Base-by-base conservation (phyloP, 345 rosid species). In the Bruguiera sexangula region DNA sequence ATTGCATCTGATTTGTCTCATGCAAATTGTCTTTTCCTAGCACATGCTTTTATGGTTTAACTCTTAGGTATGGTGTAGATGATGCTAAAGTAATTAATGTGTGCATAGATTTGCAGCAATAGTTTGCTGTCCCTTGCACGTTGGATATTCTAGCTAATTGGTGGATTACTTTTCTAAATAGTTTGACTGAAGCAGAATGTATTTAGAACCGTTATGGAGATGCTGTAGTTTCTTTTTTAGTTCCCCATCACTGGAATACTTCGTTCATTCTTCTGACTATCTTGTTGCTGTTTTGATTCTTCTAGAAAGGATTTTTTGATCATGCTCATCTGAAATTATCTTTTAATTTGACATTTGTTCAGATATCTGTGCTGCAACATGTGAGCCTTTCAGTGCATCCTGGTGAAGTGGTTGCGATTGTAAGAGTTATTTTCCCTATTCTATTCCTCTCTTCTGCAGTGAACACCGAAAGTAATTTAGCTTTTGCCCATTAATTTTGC, bases 361-460 rank as follows among this genome's bases (percentile, higher is more conserved):
- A 94, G 97, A 88, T 89, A 66, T 84, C 85, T 15, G 96, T 94
- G 37, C 78, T 94, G 69, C 86, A 79, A 75, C 83, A 76, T 46
- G 82, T 89, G 62, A 89, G 71, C 86, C 61, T 91, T 63, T 79
- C 87, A 5, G 84, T 91, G 70, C 75, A 71, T 63, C 93, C 96
- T 8, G 85, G 96, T 67, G 96, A 94, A 94, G 96, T 87, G 20
- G 85, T 94, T 66, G 99, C 97, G 66, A 69, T 91, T 21, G 99
- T 94, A 84, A 82, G 90, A 66, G 59, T 69, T 53, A 62, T 32
- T 39, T 69, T 57, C 54, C 65, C 51, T 51, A 26, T 18, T 24
- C 50, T 16, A 57, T 57, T 70, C 55, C 57, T 69, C 37, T 24
- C 54, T 64, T 70, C 69, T 57, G 61, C 20, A 32, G 31, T 21